A percentile compares a stretch with the other conserved stretches of the same genome.
These are phyloP conservation scores for Phaffomyces antillensis DNA, from an alignment of 805 yeast species.

Conservation along the genomic window DNA sequence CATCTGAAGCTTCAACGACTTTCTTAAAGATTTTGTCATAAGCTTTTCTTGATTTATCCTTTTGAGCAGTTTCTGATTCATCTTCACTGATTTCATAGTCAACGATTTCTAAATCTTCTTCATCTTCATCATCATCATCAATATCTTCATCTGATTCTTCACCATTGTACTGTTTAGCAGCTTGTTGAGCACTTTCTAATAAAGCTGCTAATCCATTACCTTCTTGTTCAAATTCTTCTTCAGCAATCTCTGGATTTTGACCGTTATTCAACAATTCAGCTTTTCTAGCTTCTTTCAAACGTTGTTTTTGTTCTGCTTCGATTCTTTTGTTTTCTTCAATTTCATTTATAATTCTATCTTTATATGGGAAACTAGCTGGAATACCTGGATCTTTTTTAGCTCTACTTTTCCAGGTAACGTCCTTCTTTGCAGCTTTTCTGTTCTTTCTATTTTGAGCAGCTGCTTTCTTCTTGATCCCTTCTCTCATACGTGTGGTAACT, in stretches of 20 bases:
- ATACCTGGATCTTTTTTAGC: slow-evolving; percentile 87
- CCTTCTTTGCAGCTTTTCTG: slow-evolving; percentile 75
- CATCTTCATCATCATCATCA: slow-evolving; percentile 36
- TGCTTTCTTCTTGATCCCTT: slow-evolving; percentile 94
- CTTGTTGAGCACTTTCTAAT: slow-evolving; percentile 82
- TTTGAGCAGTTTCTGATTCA: slow-evolving; percentile 37
- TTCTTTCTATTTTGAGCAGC: slow-evolving; percentile 87
- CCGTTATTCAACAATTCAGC: slow-evolving; percentile 33
- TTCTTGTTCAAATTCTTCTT: slow-evolving; percentile 32
- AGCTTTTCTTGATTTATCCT: slow-evolving; percentile 78
- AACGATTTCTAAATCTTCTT: slow-evolving; percentile 38
- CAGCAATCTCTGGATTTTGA: slow-evolving; percentile 30
- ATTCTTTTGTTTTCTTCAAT: slow-evolving; percentile 56
- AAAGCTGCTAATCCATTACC: slow-evolving; percentile 72
- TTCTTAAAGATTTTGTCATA: slow-evolving; percentile 91
- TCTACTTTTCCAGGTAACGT: slow-evolving; percentile 88
- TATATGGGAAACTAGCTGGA: slow-evolving; percentile 92
- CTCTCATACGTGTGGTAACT: slow-evolving; percentile 86
- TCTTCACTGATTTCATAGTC: slow-evolving; percentile 43
- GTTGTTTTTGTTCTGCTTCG: slow-evolving; percentile 48
- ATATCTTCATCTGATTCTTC: slow-evolving; percentile 35
- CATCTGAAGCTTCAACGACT: slow-evolving; percentile 33
- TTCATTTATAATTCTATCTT: slow-evolving; percentile 69
- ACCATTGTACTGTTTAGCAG: slow-evolving; percentile 72
- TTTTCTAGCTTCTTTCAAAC: slow-evolving; percentile 42